Conservation (phyloP, 208 protist species). For the Spongospora subterranea region DNA sequence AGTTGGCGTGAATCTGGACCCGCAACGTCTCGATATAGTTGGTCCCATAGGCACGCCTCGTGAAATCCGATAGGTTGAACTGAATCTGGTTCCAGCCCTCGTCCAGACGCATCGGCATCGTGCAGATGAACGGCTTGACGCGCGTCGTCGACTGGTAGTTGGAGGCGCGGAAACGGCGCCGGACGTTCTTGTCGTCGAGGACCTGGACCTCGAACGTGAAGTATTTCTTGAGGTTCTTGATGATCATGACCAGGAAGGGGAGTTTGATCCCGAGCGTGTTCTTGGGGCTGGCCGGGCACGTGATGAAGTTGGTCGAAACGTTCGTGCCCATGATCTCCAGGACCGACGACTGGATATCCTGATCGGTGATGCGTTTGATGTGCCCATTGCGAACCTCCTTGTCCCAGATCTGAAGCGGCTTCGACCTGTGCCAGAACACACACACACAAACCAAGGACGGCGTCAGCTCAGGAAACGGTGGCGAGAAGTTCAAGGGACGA, state of each 20-base stretch:
- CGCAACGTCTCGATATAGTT: slow-evolving; percentile 98
- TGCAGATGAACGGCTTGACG: slow-evolving; percentile 99
- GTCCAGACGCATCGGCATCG: slow-evolving; percentile 98
- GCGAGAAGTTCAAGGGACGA: slow-evolving; percentile 55
- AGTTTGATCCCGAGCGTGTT: slow-evolving; percentile 99
- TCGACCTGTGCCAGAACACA: slow-evolving; percentile 75
- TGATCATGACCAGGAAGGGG: slow-evolving; percentile 98
- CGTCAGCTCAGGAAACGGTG: neutral
- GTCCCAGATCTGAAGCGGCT: slow-evolving; percentile 97
- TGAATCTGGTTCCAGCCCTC: slow-evolving; percentile 99
- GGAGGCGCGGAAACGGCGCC: slow-evolving; percentile 94
- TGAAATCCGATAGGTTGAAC: slow-evolving; percentile 99
- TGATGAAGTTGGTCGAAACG: slow-evolving; percentile 96
- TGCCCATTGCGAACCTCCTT: slow-evolving; percentile 93
- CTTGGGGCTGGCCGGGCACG: slow-evolving; percentile 91
- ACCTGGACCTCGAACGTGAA: slow-evolving; percentile 99
- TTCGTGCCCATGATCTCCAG: slow-evolving; percentile 98
- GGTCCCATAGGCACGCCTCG: slow-evolving; percentile 95
- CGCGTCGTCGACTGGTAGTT: slow-evolving; percentile 97
- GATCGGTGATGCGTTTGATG: slow-evolving; percentile 98
- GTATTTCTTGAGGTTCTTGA: slow-evolving; percentile 98
- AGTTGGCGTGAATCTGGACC: slow-evolving; percentile 97
- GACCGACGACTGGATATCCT: slow-evolving; percentile 97
- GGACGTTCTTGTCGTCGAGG: slow-evolving; percentile 98
- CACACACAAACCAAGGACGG: neutral